A percentile compares a stretch with the other conserved stretches of the same genome.
Conservation (phyloP, 2,329 filamentous ascomycete species). For the Triangularia verruculosa region DNA sequence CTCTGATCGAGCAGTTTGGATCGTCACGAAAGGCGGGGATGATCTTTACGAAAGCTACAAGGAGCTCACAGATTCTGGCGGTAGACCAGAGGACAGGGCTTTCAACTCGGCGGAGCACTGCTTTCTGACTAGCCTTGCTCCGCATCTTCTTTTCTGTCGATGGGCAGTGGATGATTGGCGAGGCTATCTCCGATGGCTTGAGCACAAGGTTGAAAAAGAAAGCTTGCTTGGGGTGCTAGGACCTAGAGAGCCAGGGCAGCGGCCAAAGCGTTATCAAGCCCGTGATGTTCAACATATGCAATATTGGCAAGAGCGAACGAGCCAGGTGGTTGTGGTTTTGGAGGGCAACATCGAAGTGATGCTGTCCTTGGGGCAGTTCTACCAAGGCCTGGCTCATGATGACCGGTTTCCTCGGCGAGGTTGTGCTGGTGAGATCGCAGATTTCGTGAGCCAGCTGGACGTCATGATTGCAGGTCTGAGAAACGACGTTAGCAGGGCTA, state of each 20-base stretch:
- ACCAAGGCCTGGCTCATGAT: conserved; percentile 26
- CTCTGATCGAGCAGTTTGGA: conserved; percentile 38
- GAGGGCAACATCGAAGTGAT: conserved; percentile 40
- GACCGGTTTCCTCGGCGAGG: conserved; percentile 25
- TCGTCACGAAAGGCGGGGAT: conserved; percentile 37
- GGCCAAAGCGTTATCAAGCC: conserved; percentile 25
- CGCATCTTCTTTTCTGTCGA: conserved; percentile 38
- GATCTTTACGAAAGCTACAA: conserved; percentile 32
- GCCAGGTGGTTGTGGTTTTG: conserved; percentile 36
- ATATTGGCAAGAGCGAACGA: conserved; percentile 37
- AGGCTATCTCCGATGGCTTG: conserved; percentile 40
- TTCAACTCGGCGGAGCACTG: conserved; percentile 34
- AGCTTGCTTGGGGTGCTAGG: conserved; percentile 25
- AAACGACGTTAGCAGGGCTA: conserved; percentile 36
- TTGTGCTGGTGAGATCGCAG: conserved; percentile 28
- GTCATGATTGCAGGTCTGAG: conserved; percentile 36
- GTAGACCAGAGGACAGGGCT: conserved; percentile 32
- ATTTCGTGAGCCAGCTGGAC: conserved; percentile 32
- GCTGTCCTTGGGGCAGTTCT: conserved; percentile 31
- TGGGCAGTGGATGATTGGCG: conserved; percentile 44
- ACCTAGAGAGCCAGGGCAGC: conserved; percentile 15
- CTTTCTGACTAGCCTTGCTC: conserved; percentile 36
- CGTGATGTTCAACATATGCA: conserved; percentile 37
- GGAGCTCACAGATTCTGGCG: conserved; percentile 33
- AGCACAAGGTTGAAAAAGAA: conserved; percentile 29